Evolutionary conservation across 2,329 filamentous ascomycete genomes (phyloP).

Genomic region (Arthrobotrys musiformis): DNA sequence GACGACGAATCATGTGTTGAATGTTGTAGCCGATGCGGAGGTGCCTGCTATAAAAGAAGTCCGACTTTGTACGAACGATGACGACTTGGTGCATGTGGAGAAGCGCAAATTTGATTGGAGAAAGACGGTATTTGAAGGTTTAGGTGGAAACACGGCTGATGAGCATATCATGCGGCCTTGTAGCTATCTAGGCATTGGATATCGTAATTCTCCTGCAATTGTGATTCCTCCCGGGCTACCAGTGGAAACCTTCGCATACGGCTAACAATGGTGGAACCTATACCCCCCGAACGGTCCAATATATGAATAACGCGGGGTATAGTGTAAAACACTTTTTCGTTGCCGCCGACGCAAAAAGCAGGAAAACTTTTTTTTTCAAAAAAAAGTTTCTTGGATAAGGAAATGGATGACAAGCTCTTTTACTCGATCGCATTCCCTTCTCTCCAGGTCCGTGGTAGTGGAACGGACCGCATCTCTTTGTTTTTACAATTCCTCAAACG

Average conservation of each 20-base stretch:
- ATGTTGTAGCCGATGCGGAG: conserved; percentile 48
- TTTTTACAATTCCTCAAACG: conserved; percentile 49
- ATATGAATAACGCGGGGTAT: conserved; percentile 17
- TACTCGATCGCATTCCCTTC: conserved; percentile 48
- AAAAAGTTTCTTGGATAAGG: conserved; percentile 25
- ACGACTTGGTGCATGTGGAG: conserved; percentile 1
- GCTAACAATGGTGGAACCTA: conserved; percentile 56
- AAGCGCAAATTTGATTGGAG: background rate
- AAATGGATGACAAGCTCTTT: conserved; percentile 40
- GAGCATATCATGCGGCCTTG: background rate
- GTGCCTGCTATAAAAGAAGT: conserved; percentile 21
- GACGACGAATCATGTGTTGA: conserved; percentile 55
- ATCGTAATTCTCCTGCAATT: conserved; percentile 3
- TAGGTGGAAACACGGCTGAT: background rate
- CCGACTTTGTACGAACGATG: conserved; percentile 28
- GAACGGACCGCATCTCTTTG: conserved; percentile 46
- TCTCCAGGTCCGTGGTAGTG: conserved; percentile 40
- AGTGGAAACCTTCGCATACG: conserved; percentile 49
- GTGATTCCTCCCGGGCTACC: conserved; percentile 27
- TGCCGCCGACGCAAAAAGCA: conserved; percentile 28
- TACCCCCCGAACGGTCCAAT: conserved; percentile 8
- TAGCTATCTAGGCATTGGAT: background rate
- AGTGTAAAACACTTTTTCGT: conserved; percentile 53
- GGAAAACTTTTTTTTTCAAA: background rate
- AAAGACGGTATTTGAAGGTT: background rate